Evolutionary conservation across 306 rosid species (phyloP).

Genomic region (Echinosophora koreensis): DNA sequence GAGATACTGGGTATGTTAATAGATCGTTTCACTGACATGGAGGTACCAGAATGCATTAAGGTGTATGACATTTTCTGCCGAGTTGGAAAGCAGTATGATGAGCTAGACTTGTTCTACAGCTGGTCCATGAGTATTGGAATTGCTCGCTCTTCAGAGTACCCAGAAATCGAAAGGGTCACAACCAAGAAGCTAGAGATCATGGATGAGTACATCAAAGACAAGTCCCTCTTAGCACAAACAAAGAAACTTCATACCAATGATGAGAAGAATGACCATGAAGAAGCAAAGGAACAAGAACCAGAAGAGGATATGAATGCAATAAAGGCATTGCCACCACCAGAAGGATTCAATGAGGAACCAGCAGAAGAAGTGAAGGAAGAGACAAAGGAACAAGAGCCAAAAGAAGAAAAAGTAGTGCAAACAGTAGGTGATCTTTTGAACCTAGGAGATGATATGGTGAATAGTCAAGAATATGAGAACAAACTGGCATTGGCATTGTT

Average conservation of each 20-base stretch:
- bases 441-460: constrained; percentile 52
- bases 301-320: constrained; percentile 56
- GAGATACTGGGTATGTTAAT: constrained; percentile 66
- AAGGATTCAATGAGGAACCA: constrained; percentile 40
- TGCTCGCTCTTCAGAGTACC: constrained; percentile 82
- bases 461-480: constrained; percentile 52
- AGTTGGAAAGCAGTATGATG: constrained; percentile 83
- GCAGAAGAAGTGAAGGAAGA: constrained; percentile 45
- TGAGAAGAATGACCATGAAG: background rate
- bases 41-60: constrained; percentile 60
- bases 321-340: constrained; percentile 87
- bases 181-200: constrained; percentile 72
- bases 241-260: constrained; percentile 28
- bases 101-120: constrained; percentile 68
- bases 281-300: constrained; percentile 26
- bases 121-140: constrained; percentile 78
- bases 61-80: constrained; percentile 81
- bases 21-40: constrained; percentile 73
- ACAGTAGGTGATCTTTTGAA: constrained; percentile 69
- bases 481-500: constrained; percentile 82
- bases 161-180: constrained; percentile 79
- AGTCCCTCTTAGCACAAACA: constrained; percentile 53
- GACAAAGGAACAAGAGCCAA: constrained; percentile 34
- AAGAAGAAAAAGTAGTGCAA: constrained; percentile 37
- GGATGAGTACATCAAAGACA: constrained; percentile 80